Evolutionary conservation across 768 basidiomycete species (phyloP), one percentile per base, ranked within the genome.

Genomic region (Trametes gibbosa): DNA sequence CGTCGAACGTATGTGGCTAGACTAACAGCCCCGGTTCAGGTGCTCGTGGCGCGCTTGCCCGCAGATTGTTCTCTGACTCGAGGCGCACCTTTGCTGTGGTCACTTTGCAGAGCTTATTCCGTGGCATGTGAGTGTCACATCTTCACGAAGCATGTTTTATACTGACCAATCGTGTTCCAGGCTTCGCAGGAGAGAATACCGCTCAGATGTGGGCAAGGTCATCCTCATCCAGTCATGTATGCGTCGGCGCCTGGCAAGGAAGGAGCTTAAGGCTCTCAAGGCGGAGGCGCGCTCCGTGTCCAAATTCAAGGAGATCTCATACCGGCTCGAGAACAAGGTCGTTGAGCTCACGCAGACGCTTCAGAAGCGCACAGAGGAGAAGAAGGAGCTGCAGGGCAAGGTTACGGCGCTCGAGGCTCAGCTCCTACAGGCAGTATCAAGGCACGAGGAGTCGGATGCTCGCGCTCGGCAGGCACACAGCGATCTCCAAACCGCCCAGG

Each of bases 271-370:
- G 66, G 77, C 76, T 10, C 84, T 99, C 63, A 88, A 83, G 69
- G 83, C 87, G 8, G 97, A 99, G 73, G 97, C 97, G 6, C 92
- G 95, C 51, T 98, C 97, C 1, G 95, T 95, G 27, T 90, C 92
- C 65, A 97, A 95, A 71, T 98, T 96, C 85, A 98, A 97, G 77
- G 95, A 97, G 75, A 97, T 96, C 65, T 98, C 96, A 0, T 98
- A 98, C 70, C 86, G 85, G 65, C 81, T 99, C 56, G 97, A 99
- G 77, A 99, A 98, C 81, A 99, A 98, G 76, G 97, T 99, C 43
- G 93, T 99, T 58, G 96, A 98, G 71, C 88, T 99, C 62, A 98
- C 97, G 0, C 97, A 99, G 71, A 85, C 77, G 16, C 82, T 99
- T 13, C 97, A 98, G 73, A 87, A 82, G 68, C 87, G 96, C 47